A percentile compares a stretch with the other conserved stretches of the same genome.
These are phyloP conservation scores for Nemania bipapillata DNA, from an alignment of 2,329 filamentous ascomycete genomes.

Conservation along the genomic window DNA sequence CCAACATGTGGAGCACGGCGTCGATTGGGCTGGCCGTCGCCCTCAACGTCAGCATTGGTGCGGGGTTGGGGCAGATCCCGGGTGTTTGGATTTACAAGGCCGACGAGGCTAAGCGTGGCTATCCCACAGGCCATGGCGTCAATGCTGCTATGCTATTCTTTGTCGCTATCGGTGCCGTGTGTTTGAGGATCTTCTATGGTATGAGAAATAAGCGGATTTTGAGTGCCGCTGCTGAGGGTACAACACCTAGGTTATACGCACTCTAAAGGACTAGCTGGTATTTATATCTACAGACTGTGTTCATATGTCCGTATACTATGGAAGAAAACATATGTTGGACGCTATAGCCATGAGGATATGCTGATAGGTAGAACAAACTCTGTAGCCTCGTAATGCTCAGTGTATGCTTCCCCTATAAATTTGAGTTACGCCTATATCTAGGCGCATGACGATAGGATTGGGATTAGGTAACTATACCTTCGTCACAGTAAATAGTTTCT, in stretches of 20 bases:
- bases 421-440: neutral
- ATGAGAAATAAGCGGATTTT: slow-evolving; percentile 56
- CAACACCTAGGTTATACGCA: slow-evolving; percentile 55
- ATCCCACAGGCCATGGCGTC: slow-evolving; percentile 72
- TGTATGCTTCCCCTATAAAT: neutral
- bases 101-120: slow-evolving; percentile 68
- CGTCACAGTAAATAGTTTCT: neutral
- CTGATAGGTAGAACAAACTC: neutral
- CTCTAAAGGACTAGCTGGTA: slow-evolving; percentile 33
- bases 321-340: neutral
- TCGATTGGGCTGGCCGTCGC: slow-evolving; percentile 75
- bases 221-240: slow-evolving; percentile 50
- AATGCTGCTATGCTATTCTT: slow-evolving; percentile 60
- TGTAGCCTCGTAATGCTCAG: neutral
- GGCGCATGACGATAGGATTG: neutral
- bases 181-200: slow-evolving; percentile 66
- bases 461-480: neutral
- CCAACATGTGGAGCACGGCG: slow-evolving; percentile 73
- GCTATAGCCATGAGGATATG: neutral
- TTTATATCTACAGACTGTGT: neutral
- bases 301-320: neutral
- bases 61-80: slow-evolving; percentile 75
- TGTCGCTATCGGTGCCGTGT: slow-evolving; percentile 45
- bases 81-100: slow-evolving; percentile 80
- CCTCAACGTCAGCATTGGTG: slow-evolving; percentile 73